Percentiles rank a stretch among this genome's conserved stretches.
Evolutionary conservation across 2,329 filamentous ascomycete species (phyloP).

Genomic region (Neonectria hederae): DNA sequence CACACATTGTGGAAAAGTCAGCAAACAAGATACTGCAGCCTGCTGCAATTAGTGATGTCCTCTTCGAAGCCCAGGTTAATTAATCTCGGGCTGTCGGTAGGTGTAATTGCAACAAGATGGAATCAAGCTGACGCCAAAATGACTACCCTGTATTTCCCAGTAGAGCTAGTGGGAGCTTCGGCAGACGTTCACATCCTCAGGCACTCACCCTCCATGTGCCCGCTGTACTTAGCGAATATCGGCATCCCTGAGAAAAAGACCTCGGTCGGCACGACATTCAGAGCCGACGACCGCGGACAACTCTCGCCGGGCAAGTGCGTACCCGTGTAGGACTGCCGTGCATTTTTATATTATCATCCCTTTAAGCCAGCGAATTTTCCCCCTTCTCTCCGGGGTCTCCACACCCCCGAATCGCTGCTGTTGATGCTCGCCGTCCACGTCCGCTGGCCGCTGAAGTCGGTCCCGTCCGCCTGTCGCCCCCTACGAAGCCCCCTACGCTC

Average conservation of each 20-base stretch:
- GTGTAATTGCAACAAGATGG: background rate
- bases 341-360: constrained; percentile 24
- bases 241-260: constrained; percentile 29
- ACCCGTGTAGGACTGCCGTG: constrained; percentile 5
- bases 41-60: background rate
- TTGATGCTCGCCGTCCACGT: constrained; percentile 37
- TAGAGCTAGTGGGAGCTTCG: constrained; percentile 28
- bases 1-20: background rate
- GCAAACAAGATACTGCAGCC: background rate
- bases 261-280: constrained; percentile 33
- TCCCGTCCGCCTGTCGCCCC: background rate
- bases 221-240: constrained; percentile 13
- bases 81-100: background rate
- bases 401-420: constrained; percentile 24
- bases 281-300: constrained; percentile 40
- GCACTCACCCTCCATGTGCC: constrained; percentile 24
- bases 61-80: background rate
- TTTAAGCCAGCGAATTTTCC: constrained; percentile 7
- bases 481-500: constrained; percentile 16
- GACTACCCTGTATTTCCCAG: constrained; percentile 22
- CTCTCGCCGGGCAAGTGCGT: constrained; percentile 16
- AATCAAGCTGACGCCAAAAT: background rate
- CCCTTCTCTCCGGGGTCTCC: constrained; percentile 42
- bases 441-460: constrained; percentile 15
- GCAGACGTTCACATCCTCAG: background rate